Base-by-base conservation (phyloP, 2,329 filamentous ascomycete species). In the Trichoderma atroviride region DNA sequence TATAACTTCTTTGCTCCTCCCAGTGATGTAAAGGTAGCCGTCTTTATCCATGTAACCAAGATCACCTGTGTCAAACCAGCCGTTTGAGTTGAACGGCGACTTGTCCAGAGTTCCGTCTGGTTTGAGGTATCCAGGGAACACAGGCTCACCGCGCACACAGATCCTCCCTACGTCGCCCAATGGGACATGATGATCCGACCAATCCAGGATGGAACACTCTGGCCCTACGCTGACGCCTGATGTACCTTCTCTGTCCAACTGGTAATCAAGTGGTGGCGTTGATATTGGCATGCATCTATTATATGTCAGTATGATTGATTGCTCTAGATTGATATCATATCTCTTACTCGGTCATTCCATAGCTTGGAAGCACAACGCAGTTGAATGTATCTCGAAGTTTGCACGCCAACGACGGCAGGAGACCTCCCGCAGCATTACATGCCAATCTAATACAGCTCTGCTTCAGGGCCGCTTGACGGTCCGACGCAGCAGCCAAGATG, bases 11-110 rank as follows among this genome's bases (percentile, higher is more conserved):
- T 87, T 87, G 74, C 81, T 86, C 35, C 85, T 81, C 9, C 85
- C 85, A 2, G 85, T 87, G 71, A 87, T 84, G 75, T 83, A 87
- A 10, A 87, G 79, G 71, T 83, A 87, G 31, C 84, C 83, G 13
- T 85, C 82, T 0, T 75, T 68, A 70, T 87, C 85, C 69, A 86
- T 78, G 67, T 85, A 84, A 3, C 85, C 85, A 70, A 86, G 79
- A 70, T 87, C 85, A 31, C 85, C 85, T 11, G 85, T 87, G 59
- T 86, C 84, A 69, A 87, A 87, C 83, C 83, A 87, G 14, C 85
- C 85, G 19, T 81, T 74, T 5, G 74, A 70, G 43, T 81, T 85
- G 71, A 88, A 86, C 7, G 80, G 77, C 0, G 81, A 81, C 22
- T 74, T 82, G 70, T 85, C 83, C 27, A 83, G 74, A 3, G 76